Conservation (phyloP, 352 stramenopile genomes). For the Phytophthora pisi region DNA sequence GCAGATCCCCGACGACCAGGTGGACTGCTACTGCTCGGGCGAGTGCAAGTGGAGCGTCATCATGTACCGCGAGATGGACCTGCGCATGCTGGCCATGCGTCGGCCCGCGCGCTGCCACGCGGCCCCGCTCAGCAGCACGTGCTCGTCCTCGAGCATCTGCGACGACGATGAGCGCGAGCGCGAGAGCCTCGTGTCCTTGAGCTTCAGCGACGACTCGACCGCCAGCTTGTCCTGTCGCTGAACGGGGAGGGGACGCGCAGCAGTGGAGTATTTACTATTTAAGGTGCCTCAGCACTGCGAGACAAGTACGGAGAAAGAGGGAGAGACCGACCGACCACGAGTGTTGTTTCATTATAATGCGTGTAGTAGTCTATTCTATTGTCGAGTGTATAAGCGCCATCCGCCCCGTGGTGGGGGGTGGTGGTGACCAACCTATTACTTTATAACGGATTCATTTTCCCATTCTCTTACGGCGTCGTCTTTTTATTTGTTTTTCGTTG, state of each 20-base stretch:
- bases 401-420: not conserved
- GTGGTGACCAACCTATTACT: not conserved
- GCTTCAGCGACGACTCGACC: conserved; percentile 35
- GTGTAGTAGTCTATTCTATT: conserved; percentile 10
- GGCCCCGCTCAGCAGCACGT: conserved; percentile 22
- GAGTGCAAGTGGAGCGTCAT: conserved; percentile 92
- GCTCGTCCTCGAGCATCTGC: conserved; percentile 33
- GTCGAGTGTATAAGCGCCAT: conserved; percentile 22
- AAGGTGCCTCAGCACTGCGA: conserved; percentile 42
- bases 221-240: conserved; percentile 30
- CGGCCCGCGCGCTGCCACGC: conserved; percentile 22
- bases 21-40: conserved; percentile 85
- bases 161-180: conserved; percentile 23
- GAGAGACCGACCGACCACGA: not conserved
- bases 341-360: conserved; percentile 27
- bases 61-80: conserved; percentile 85
- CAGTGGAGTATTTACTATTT: conserved; percentile 54
- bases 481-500: not conserved
- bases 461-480: conserved; percentile 8
- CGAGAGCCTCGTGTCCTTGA: conserved; percentile 13
- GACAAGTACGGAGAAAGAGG: not conserved
- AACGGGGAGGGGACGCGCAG: conserved; percentile 2
- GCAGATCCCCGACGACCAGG: conserved; percentile 61
- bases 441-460: conserved; percentile 18
- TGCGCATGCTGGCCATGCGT: conserved; percentile 61